phyloP scores from a whole-genome alignment of 2,329 filamentous ascomycete species.

The Diaporthe australafricana region DNA sequence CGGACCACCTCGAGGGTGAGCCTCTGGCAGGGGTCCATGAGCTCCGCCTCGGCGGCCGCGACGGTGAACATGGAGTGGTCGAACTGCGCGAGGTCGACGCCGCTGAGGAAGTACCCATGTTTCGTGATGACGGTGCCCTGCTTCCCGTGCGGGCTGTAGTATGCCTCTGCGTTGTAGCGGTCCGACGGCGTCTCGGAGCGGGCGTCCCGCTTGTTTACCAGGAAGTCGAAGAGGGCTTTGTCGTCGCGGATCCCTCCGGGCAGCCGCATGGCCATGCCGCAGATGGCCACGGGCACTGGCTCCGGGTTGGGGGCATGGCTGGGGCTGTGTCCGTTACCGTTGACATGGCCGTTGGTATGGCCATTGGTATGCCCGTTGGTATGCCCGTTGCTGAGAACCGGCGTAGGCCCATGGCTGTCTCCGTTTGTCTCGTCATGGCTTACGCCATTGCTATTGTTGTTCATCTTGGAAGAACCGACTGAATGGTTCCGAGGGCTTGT shows the following conservation, averaged over 20 bases:
- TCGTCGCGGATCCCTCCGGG: constrained; percentile 45
- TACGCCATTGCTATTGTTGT: too few relatives aligned
- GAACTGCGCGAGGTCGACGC: not conserved
- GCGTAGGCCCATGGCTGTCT: too few relatives aligned
- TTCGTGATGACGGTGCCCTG: constrained; percentile 48
- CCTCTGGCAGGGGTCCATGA: constrained; percentile 19
- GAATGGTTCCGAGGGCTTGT: too few relatives aligned
- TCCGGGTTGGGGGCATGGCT: too few relatives aligned
- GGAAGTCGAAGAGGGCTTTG: constrained; percentile 46
- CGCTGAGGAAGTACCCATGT: constrained; percentile 15
- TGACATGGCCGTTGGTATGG: too few relatives aligned
- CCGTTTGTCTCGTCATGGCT: too few relatives aligned
- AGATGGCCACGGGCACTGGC: constrained; percentile 45
- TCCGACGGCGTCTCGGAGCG: constrained; percentile 43
- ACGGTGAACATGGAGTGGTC: constrained; percentile 22
- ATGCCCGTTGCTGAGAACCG: too few relatives aligned
- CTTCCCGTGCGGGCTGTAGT: constrained; percentile 43
- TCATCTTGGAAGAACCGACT: too few relatives aligned
- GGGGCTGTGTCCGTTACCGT: too few relatives aligned
- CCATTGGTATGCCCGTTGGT: too few relatives aligned
- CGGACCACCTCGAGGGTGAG: constrained; percentile 12
- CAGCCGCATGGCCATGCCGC: constrained; percentile 47
- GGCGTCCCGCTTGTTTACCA: constrained; percentile 44
- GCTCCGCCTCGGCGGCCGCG: not conserved
- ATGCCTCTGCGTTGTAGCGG: constrained; percentile 45